Conservation (phyloP, 495 filamentous ascomycete species). For the Aspergillus coremiiformis region DNA sequence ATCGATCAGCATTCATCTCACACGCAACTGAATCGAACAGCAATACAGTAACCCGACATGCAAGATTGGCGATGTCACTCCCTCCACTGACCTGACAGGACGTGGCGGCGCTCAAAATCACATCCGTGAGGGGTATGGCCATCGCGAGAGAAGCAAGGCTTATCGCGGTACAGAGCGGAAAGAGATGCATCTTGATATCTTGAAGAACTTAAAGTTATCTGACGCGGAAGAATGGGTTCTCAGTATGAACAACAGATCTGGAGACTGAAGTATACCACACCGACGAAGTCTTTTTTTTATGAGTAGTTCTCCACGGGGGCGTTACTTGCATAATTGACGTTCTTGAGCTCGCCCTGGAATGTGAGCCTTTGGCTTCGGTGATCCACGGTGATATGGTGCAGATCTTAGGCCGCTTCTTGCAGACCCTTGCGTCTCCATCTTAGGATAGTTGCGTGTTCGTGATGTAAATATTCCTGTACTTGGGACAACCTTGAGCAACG, state of each 20-base stretch:
- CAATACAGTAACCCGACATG: constrained; percentile 4
- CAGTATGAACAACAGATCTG: too few species aligned
- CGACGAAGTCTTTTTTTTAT: not conserved
- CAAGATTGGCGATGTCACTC: not conserved
- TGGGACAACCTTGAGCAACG: too few species aligned
- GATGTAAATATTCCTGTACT: too few species aligned
- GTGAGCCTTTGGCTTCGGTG: not conserved
- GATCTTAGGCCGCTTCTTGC: too few species aligned
- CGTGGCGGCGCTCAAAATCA: not conserved
- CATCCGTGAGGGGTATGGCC: not conserved
- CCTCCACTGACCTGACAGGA: constrained; percentile 4
- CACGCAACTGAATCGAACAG: not conserved
- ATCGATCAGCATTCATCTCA: not conserved
- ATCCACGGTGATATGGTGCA: not conserved
- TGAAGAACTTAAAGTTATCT: not conserved
- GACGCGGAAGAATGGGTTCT: too few species aligned
- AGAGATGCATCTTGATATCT: not conserved
- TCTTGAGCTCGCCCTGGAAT: not conserved
- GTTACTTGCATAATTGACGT: not conserved
- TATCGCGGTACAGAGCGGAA: not conserved
- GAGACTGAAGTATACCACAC: too few species aligned
- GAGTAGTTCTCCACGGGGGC: not conserved
- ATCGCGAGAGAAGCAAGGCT: not conserved
- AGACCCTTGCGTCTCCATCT: too few species aligned
- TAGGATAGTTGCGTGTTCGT: too few species aligned